Evolutionary conservation across 2,329 filamentous ascomycete genomes (phyloP).

Genomic region (Cladosporium sp.): DNA sequence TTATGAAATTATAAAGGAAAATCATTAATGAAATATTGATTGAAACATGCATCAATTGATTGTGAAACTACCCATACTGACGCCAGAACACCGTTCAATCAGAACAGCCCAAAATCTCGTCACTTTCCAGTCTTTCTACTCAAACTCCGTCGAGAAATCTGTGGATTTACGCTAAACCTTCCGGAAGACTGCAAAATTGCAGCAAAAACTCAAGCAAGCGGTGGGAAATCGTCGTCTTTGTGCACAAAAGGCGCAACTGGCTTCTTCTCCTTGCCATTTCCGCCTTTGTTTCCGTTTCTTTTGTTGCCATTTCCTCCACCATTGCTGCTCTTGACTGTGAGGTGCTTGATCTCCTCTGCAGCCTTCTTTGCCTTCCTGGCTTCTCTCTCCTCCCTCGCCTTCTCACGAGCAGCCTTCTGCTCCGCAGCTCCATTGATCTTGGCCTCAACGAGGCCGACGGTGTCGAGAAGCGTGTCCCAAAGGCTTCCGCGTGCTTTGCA

Average conservation of each 20-base stretch:
- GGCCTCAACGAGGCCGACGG: background rate
- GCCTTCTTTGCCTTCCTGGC: background rate
- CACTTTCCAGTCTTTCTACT: too few species aligned
- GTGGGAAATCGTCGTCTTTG: background rate
- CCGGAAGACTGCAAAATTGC: too few species aligned
- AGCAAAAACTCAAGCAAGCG: background rate
- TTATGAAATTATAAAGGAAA: too few species aligned
- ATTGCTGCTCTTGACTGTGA: background rate
- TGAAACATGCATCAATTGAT: too few species aligned
- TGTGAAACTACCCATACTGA: too few species aligned
- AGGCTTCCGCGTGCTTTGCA: background rate
- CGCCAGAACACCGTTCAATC: too few species aligned
- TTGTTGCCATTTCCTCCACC: background rate
- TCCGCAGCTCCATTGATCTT: background rate
- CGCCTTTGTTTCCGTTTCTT: background rate
- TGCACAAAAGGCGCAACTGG: background rate
- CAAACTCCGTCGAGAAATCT: too few species aligned
- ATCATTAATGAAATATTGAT: too few species aligned
- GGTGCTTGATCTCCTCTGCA: background rate
- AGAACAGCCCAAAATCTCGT: too few species aligned
- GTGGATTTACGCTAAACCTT: too few species aligned
- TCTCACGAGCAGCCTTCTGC: background rate
- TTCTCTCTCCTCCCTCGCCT: background rate
- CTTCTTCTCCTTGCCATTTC: background rate
- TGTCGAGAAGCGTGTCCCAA: background rate